Evolutionary conservation across 202 grass and related monocot species (phyloP).

Genomic region (Cymbopogon flexuosus): DNA sequence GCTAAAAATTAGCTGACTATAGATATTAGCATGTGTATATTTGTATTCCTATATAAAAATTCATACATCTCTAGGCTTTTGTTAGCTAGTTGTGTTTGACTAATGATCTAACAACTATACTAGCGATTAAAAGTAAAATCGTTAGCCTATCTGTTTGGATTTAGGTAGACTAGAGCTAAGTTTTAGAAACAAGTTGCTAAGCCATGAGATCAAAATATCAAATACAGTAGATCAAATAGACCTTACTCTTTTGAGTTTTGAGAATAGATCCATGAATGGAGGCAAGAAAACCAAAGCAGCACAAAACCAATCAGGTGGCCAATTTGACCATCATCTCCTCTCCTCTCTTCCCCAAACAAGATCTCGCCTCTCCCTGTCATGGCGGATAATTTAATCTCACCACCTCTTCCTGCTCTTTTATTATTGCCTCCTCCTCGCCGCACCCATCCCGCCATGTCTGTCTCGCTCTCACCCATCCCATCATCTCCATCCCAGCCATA

Average conservation of each 20-base stretch:
- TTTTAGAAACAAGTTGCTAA: background rate
- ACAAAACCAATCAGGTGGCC: background rate
- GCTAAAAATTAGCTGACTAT: background rate
- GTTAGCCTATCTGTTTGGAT: too few relatives aligned
- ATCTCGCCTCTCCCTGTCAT: conserved; percentile 25
- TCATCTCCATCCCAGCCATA: too few relatives aligned
- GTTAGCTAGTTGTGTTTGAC: too few relatives aligned
- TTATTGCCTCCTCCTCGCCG: background rate
- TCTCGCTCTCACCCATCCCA: background rate
- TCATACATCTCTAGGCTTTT: too few relatives aligned
- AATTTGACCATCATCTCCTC: background rate
- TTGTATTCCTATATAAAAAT: too few relatives aligned
- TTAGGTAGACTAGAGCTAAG: too few relatives aligned
- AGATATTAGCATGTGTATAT: background rate
- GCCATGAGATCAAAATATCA: background rate
- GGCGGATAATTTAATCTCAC: conserved; percentile 31
- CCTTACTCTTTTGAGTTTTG: too few relatives aligned
- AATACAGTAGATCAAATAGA: background rate
- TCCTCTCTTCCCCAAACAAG: conserved; percentile 20
- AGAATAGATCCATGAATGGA: background rate
- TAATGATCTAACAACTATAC: too few relatives aligned
- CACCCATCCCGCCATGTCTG: conserved; percentile 10
- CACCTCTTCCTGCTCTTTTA: background rate
- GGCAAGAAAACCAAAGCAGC: background rate
- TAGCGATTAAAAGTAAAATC: too few relatives aligned